Conservation (phyloP, 257 asterid species). For the Salvia miltiorrhiza region DNA sequence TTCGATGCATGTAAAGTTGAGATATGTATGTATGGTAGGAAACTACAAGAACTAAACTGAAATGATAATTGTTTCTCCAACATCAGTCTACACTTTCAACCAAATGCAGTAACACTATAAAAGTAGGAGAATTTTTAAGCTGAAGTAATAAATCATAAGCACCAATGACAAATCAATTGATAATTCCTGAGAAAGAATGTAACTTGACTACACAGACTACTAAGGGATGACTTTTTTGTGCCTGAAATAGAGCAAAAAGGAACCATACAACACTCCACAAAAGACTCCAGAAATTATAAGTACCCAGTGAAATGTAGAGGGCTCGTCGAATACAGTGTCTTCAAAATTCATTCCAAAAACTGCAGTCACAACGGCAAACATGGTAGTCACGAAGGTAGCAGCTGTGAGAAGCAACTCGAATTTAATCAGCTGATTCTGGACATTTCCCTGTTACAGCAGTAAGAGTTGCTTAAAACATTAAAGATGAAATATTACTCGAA, state of each 20-base stretch:
- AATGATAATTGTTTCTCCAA: not conserved
- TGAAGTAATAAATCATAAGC: not conserved
- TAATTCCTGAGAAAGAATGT: slow-evolving; percentile 8
- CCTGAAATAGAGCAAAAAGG: slow-evolving; percentile 67
- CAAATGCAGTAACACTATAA: not conserved
- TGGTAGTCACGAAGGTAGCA: slow-evolving; percentile 82
- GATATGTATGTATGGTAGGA: not conserved
- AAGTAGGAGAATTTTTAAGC: not conserved
- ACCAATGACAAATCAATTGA: slow-evolving; percentile 9
- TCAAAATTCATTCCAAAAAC: slow-evolving; percentile 91
- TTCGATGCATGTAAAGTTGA: not conserved
- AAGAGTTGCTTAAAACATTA: not conserved
- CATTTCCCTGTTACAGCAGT: slow-evolving; percentile 68
- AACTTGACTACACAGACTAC: slow-evolving; percentile 26
- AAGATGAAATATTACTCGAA: not conserved
- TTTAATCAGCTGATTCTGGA: slow-evolving; percentile 92
- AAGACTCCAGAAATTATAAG: slow-evolving; percentile 50
- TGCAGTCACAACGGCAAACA: slow-evolving; percentile 90
- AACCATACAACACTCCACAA: slow-evolving; percentile 54
- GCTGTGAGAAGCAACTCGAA: slow-evolving; percentile 96
- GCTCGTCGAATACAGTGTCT: slow-evolving; percentile 50
- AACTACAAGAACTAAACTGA: not conserved
- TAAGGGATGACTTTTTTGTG: slow-evolving; percentile 77
- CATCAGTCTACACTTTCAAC: not conserved
- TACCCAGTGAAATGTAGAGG: slow-evolving; percentile 76